A percentile compares a stretch with the other conserved stretches of the same genome.
phyloP scores from a whole-genome alignment of 768 basidiomycete genomes.

The Nidularia pulvinata region DNA sequence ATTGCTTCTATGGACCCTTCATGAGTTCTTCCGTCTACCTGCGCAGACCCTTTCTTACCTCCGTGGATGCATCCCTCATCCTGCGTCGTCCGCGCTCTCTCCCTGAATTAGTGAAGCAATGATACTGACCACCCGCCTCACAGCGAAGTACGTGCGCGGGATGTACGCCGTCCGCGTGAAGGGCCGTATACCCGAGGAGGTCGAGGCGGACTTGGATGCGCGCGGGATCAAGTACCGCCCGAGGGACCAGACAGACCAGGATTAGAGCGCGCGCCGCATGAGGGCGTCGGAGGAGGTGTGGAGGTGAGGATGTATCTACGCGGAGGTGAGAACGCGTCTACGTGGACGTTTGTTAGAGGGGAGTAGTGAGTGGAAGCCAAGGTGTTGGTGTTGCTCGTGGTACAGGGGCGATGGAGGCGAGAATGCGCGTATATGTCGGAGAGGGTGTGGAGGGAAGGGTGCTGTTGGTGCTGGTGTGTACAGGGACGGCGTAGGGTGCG shows the following conservation, averaged over 20 bases:
- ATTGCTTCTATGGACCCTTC: too few relatives aligned
- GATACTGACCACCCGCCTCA: slow-evolving; percentile 1
- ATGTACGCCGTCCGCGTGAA: slow-evolving; percentile 93
- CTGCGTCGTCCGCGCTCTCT: too few relatives aligned
- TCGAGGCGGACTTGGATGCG: slow-evolving; percentile 77
- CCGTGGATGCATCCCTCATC: too few relatives aligned
- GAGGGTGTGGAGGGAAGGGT: too few relatives aligned
- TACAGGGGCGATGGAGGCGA: neutral
- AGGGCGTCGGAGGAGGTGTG: neutral
- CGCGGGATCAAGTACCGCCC: slow-evolving; percentile 86
- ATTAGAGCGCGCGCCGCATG: slow-evolving; percentile 28
- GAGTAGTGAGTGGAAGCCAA: neutral
- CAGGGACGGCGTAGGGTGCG: too few relatives aligned
- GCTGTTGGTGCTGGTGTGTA: too few relatives aligned
- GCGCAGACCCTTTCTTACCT: too few relatives aligned
- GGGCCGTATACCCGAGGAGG: slow-evolving; percentile 83
- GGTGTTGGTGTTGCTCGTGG: neutral
- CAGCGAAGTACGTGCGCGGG: slow-evolving; percentile 89
- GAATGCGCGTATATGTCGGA: neutral
- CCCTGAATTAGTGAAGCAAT: too few relatives aligned
- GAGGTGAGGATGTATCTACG: neutral
- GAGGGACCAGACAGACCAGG: slow-evolving; percentile 77
- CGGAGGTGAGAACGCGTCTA: neutral
- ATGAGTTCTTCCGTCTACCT: too few relatives aligned
- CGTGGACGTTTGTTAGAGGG: neutral